A percentile compares a stretch with the other conserved stretches of the same genome.
Evolutionary conservation across 257 asterid species (phyloP).

Genomic region (Salvia splendens): DNA sequence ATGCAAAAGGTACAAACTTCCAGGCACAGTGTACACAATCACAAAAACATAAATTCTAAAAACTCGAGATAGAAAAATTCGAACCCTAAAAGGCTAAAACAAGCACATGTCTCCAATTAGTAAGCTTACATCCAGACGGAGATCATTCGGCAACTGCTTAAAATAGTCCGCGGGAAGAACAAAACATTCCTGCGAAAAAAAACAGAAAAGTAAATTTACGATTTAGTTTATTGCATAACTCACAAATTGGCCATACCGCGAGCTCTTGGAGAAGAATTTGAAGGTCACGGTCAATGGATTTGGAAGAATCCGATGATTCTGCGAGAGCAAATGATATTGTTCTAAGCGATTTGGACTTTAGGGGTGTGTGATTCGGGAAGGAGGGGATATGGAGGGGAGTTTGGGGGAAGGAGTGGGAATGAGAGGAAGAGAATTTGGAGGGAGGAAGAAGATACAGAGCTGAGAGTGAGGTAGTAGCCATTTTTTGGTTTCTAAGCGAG

Average conservation of each 20-base stretch:
- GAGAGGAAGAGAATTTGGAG: conserved; percentile 35
- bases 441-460: conserved; percentile 46
- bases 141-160: conserved; percentile 78
- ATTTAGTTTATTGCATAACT: neutral
- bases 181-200: conserved; percentile 59
- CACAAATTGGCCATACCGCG: conserved; percentile 45
- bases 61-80: conserved; percentile 17
- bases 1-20: conserved; percentile 7
- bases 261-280: conserved; percentile 65
- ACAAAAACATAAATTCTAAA: neutral
- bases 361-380: conserved; percentile 37
- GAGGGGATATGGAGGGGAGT: conserved; percentile 34
- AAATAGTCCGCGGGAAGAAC: conserved; percentile 80
- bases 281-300: conserved; percentile 60
- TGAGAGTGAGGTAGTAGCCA: conserved; percentile 55
- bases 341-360: conserved; percentile 35
- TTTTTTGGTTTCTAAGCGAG: conserved; percentile 27
- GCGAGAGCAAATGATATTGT: conserved; percentile 56
- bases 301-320: conserved; percentile 74
- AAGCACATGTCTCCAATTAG: neutral
- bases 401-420: conserved; percentile 32
- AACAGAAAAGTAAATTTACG: neutral
- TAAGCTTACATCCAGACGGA: conserved; percentile 81
- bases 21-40: neutral
- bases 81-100: neutral